phyloP scores from a whole-genome alignment of 768 basidiomycete genomes.

The Mycena filopes region DNA sequence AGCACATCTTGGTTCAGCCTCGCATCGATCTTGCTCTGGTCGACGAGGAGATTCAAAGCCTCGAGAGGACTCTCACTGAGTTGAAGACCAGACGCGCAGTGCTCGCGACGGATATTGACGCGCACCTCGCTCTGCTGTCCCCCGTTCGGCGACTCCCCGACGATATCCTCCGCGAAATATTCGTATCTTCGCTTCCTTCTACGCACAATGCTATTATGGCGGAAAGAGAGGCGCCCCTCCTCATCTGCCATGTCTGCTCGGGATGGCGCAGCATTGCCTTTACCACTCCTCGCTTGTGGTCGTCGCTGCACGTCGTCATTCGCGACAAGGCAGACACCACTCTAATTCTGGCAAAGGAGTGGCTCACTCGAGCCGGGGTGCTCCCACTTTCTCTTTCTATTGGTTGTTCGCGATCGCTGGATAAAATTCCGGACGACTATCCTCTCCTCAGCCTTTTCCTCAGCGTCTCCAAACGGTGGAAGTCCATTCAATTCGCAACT shows the following conservation, averaged over 20 bases:
- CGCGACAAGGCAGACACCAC: not conserved
- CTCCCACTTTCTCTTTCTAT: slow-evolving; percentile 2
- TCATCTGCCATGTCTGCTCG: slow-evolving; percentile 35
- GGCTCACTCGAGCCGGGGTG: not conserved
- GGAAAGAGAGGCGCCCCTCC: slow-evolving; percentile 30
- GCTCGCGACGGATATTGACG: slow-evolving; percentile 6
- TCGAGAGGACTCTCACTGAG: not conserved
- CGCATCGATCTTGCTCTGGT: not conserved
- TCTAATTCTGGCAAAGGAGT: not conserved
- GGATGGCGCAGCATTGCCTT: slow-evolving; percentile 36
- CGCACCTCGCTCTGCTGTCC: slow-evolving; percentile 7
- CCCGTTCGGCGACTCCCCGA: slow-evolving; percentile 3
- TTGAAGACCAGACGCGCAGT: not conserved
- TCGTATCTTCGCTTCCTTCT: slow-evolving; percentile 30
- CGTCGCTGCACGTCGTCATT: slow-evolving; percentile 29
- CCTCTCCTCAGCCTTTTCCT: not conserved
- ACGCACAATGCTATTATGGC: slow-evolving; percentile 31
- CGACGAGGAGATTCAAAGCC: not conserved
- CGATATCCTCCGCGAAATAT: slow-evolving; percentile 21
- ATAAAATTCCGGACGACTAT: not conserved
- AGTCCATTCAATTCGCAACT: not conserved
- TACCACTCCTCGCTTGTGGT: slow-evolving; percentile 39
- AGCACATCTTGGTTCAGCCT: not conserved
- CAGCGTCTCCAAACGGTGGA: not conserved
- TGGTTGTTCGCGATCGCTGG: not conserved